A percentile compares a stretch with the other conserved stretches of the same genome.
Conservation (phyloP, 176 grass and related monocot genomes). For the Microstegium vimineum region DNA sequence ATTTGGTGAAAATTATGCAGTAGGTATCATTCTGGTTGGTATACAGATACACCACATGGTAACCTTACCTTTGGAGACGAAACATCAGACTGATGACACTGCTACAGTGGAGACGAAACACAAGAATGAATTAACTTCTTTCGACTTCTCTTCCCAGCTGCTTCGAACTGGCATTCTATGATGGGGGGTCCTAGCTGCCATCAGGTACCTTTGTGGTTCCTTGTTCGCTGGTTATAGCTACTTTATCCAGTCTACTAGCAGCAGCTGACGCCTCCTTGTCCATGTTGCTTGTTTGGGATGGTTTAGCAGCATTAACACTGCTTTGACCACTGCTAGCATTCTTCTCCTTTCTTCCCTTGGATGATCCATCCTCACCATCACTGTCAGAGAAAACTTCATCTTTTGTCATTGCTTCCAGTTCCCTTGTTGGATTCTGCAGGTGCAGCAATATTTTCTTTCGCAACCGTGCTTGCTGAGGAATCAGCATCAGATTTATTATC, state of each 20-base stretch:
- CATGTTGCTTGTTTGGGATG: conserved; percentile 37
- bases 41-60: conserved; percentile 1
- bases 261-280: conserved; percentile 30
- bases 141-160: too few species aligned
- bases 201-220: conserved; percentile 42
- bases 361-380: conserved; percentile 66
- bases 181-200: not conserved
- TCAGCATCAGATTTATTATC: conserved; percentile 38
- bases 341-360: conserved; percentile 47
- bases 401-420: conserved; percentile 55
- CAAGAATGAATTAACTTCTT: conserved; percentile 41
- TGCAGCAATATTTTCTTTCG: conserved; percentile 42
- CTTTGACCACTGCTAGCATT: conserved; percentile 7
- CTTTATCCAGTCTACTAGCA: conserved; percentile 46
- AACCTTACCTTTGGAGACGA: conserved; percentile 80
- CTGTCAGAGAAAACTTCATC: conserved; percentile 88
- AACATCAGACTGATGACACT: conserved; percentile 9
- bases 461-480: conserved; percentile 12
- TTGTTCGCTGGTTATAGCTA: conserved; percentile 45
- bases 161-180: not conserved
- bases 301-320: too few species aligned
- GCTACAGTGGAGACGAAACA: conserved; percentile 32
- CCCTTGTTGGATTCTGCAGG: conserved; percentile 41
- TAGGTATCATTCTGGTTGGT: not conserved
- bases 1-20: not conserved